Evolutionary conservation across 1,284 basidiomycete species (phyloP).

Genomic region (Inonotus hispidus): DNA sequence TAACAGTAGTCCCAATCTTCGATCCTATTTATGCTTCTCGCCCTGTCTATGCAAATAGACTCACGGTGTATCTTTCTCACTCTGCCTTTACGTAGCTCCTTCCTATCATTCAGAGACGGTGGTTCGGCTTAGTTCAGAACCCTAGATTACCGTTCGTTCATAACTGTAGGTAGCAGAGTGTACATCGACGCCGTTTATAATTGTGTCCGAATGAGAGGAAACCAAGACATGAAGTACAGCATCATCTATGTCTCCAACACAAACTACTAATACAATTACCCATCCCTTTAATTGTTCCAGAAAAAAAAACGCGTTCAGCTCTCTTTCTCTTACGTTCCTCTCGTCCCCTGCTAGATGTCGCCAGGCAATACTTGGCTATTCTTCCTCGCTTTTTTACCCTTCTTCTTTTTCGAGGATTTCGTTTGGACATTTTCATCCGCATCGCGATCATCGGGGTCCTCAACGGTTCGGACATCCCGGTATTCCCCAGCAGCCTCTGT

Average conservation of each 20-base stretch:
- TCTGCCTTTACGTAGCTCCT: too few relatives aligned
- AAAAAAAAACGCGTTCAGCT: neutral
- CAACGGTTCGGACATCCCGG: neutral
- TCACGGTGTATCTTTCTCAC: too few relatives aligned
- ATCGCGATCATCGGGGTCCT: neutral
- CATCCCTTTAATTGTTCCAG: neutral
- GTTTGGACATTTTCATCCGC: neutral
- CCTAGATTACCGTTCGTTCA: too few relatives aligned
- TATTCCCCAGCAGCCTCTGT: slow-evolving; percentile 7
- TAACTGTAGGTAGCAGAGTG: too few relatives aligned
- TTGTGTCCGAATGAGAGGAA: neutral
- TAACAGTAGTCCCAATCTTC: neutral
- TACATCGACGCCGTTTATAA: neutral
- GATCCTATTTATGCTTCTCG: too few relatives aligned
- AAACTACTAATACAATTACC: neutral
- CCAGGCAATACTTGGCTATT: slow-evolving; percentile 6
- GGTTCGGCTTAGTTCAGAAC: too few relatives aligned
- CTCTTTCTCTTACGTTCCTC: neutral
- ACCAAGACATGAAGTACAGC: neutral
- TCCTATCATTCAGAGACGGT: too few relatives aligned
- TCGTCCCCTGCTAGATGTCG: neutral
- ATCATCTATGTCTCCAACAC: neutral
- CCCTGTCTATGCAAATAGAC: too few relatives aligned
- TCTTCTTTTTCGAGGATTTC: neutral
- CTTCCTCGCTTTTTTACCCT: slow-evolving; percentile 11